Base-by-base conservation (phyloP, 768 basidiomycete genomes). In the Boletus patriciae region DNA sequence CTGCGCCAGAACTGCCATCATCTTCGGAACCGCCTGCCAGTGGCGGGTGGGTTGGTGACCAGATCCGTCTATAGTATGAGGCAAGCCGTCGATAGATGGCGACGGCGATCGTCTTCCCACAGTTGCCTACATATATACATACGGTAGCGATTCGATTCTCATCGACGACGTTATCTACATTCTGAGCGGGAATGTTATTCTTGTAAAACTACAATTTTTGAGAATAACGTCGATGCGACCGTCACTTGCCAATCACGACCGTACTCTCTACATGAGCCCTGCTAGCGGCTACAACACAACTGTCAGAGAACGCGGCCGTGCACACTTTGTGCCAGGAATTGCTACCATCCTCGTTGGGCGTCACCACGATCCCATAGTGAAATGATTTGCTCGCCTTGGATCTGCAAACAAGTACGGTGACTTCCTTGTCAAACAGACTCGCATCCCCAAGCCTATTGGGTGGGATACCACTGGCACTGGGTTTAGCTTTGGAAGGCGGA, bases 301-400 rank as follows among this genome's bases (percentile, higher is more conserved):
- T 27, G 10, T 50, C 31, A 13, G 51, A 44, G 19, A 62, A 62
- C 15, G 61, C 37, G 8, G 48, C 45, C 23, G 54, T 50, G 25
- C 55, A 62, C 19, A 63, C 56, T 43, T 60, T 62, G 50, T 50
- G 60, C 54, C 50, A 55, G 15, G 19, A 25, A 25, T 25, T 25
- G 25, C 25, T 44, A 43, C 46, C 43, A 23, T 57, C 55, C 1
- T 33, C 33, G 34, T 46, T 50, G 16, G 47, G 47, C 6, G 19
- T 45, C 44, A 60, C 57, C 23, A 49, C 50, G 3, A 61, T 55
- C 19, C 58, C 49, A 43, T 55, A 60, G 34, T 61, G 50, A 33
- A 61, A 61, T 4, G 31, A 42, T 11, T 31, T 38, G 31, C 54
- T 23, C 27, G 2, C 36, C 45, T 60, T 60, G 45, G 58, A 61